Conservation (phyloP, 306 rosid species). For the Gastrolobium villosum region DNA sequence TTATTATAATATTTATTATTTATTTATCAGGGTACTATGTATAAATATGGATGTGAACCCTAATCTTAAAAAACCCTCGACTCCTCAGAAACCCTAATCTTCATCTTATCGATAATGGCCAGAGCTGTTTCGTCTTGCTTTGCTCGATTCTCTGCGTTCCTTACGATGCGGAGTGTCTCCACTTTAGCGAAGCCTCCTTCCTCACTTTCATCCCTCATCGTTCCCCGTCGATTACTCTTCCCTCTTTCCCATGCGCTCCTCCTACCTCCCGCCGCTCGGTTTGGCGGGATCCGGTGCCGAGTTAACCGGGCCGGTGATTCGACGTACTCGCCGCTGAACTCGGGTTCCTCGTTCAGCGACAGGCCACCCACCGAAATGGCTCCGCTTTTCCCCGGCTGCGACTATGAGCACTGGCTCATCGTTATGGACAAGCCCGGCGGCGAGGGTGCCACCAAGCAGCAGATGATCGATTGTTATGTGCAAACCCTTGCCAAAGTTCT, state of each 20-base stretch:
- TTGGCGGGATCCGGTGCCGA: constrained; percentile 71
- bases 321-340: constrained; percentile 85
- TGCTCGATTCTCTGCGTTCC: too few relatives aligned
- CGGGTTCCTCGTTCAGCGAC: constrained; percentile 70
- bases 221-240: constrained; percentile 22
- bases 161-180: too few relatives aligned
- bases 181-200: neutral
- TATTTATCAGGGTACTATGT: too few relatives aligned
- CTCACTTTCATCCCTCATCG: neutral
- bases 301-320: constrained; percentile 74
- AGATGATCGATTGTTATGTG: constrained; percentile 86
- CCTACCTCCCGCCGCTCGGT: constrained; percentile 43
- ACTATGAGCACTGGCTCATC: constrained; percentile 96
- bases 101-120: too few relatives aligned
- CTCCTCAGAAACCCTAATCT: too few relatives aligned
- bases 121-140: too few relatives aligned
- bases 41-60: too few relatives aligned
- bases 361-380: constrained; percentile 98
- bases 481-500: constrained; percentile 80
- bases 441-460: constrained; percentile 76
- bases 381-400: constrained; percentile 96
- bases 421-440: constrained; percentile 97
- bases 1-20: too few relatives aligned
- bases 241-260: constrained; percentile 60
- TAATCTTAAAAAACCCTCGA: too few relatives aligned